Conservation (phyloP, 176 grass and related monocot genomes). For the Oryza glaberrima region DNA sequence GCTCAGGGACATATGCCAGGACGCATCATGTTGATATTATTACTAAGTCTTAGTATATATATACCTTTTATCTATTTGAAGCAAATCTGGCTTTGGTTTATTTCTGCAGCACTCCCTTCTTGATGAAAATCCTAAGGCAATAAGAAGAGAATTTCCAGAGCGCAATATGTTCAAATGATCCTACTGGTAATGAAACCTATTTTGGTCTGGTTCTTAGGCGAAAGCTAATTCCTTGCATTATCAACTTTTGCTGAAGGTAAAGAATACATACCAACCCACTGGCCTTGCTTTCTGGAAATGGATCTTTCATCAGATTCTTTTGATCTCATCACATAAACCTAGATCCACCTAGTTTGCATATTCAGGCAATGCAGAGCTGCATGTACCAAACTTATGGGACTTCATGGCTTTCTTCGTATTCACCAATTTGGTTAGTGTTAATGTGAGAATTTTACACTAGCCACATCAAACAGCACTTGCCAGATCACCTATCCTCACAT, state of each 20-base stretch:
- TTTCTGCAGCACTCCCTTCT: not conserved
- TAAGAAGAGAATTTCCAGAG: not conserved
- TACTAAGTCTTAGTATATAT: too few relatives aligned
- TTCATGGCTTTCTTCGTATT: not conserved
- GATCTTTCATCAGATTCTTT: not conserved
- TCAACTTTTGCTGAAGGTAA: not conserved
- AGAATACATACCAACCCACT: not conserved
- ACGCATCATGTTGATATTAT: not conserved
- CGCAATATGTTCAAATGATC: not conserved
- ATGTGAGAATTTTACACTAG: slow-evolving; percentile 7
- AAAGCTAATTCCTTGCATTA: not conserved
- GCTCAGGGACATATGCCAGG: too few relatives aligned
- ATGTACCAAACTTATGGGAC: not conserved
- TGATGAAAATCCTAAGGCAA: not conserved
- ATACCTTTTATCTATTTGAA: not conserved
- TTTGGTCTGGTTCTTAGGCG: not conserved
- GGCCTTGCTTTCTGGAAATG: not conserved
- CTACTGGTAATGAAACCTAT: not conserved
- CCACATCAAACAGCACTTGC: slow-evolving; percentile 14
- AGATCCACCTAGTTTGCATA: not conserved
- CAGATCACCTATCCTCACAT: slow-evolving; percentile 18
- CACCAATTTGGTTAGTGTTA: not conserved
- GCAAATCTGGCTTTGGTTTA: not conserved
- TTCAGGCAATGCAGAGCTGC: not conserved
- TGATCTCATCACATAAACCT: not conserved